Evolutionary conservation across 164 flowering plant species (phyloP), one percentile per base, ranked within the genome.

Genomic region (Platanus orientalis): DNA sequence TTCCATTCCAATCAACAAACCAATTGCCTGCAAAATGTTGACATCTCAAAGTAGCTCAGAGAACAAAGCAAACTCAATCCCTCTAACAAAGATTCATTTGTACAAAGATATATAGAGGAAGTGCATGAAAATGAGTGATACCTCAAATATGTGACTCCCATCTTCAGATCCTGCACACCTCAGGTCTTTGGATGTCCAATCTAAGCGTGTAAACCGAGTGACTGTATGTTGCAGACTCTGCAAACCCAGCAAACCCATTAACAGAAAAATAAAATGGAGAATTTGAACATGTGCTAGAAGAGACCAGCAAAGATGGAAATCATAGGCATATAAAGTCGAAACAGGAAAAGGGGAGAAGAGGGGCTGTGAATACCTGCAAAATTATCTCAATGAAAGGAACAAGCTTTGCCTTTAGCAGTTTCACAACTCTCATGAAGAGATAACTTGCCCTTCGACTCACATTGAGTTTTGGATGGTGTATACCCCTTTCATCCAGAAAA

Each of bases 101-200:
- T 3, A 24, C n/a, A 19, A 17, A 44, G 58, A 42, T 16, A 45
- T 24, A 54, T 13, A 29, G 17, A 25, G 27, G 60, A 34, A 6
- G 25, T 9, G 27, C 2, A 20, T 6, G 27, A 49, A 49, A 49
- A 21, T 50, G 49, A 75, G n/a, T 28, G 28, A 56, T 71, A 92
- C 99, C 95, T 95, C 99, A 83, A 92, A 95, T 57, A 92, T 92
- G 80, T 90, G 95, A 71, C 86, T 88, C 51, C 95, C 92, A 78
- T 95, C 96, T 83, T 94, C 99, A 61, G 88, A 79, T 63, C 81
- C 90, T 21, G 78, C 74, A 61, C 54, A 16, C 45, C 61, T 75
- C 23, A 74, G 69, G 29, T 85, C 89, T 68, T 83, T 80, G 9
- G 80, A 61, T 27, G 79, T 53, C 81, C 70, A 72, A 56, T 79